phyloP scores from a whole-genome alignment of 805 yeast species.

The Barnettozyma salicaria region DNA sequence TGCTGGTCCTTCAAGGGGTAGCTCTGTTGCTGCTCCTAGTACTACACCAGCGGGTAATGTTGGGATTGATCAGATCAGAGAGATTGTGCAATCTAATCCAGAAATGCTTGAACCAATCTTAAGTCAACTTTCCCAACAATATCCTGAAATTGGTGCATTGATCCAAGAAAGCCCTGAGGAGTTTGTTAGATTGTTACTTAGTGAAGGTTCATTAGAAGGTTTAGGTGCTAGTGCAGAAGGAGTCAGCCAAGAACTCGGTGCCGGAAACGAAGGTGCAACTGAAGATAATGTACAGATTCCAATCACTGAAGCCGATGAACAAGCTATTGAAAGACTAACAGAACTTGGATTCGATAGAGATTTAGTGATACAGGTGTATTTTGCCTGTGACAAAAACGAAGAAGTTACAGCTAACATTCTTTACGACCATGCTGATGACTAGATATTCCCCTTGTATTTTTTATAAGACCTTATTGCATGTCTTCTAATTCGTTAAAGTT shows the following conservation, averaged over 20 bases:
- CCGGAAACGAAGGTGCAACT: conserved; percentile 25
- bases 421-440: conserved; percentile 43
- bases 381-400: conserved; percentile 97
- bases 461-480: neutral
- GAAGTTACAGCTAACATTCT: conserved; percentile 92
- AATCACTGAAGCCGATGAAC: conserved; percentile 77
- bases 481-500: conserved; percentile 27
- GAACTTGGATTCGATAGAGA: conserved; percentile 90
- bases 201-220: conserved; percentile 30
- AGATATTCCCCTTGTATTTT: neutral
- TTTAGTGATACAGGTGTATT: conserved; percentile 84
- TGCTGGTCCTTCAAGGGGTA: conserved; percentile 31
- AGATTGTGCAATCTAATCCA: conserved; percentile 78
- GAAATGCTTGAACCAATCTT: conserved; percentile 79
- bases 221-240: conserved; percentile 27
- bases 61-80: conserved; percentile 53
- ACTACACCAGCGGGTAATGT: conserved; percentile 31
- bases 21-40: conserved; percentile 14
- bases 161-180: conserved; percentile 88
- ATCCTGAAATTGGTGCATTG: conserved; percentile 79
- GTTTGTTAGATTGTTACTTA: conserved; percentile 66
- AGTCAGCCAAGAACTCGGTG: conserved; percentile 17
- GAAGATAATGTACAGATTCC: conserved; percentile 44
- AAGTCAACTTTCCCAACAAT: conserved; percentile 71
- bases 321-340: conserved; percentile 82